Evolutionary conservation across 2,329 filamentous ascomycete genomes (phyloP), one percentile per base, ranked within the genome.

Genomic region (Cladophialophora bantiana): DNA sequence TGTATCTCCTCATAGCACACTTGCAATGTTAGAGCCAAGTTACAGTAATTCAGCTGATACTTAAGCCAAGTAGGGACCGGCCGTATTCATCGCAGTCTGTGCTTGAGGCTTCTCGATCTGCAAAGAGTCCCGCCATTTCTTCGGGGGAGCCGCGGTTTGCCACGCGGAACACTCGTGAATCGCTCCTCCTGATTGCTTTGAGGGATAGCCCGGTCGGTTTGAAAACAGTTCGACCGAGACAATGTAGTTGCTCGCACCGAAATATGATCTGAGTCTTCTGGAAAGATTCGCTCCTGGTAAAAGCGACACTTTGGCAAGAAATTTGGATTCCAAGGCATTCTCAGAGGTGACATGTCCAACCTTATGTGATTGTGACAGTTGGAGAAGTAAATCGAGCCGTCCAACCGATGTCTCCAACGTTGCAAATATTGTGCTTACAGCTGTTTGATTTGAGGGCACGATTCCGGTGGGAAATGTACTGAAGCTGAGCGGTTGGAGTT

Each of bases 221-320:
- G 1, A 45, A 18, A 20, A 45, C 6, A 5, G n/a, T 18, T 45
- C n/a, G 7, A 7, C n/a, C 42, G n/a, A 45, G 42, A n/a, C n/a
- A 45, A 18, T 10, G 3, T 3, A 45, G 42, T n/a, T 45, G 42
- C 42, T 45, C 42, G 42, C 42, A 45, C 42, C 20, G 42, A 6
- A 45, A 45, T 18, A n/a, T 45, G n/a, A 45, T 7, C n/a, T 5
- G 15, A 45, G 15, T 45, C 42, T 45, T 48, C 15, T 48, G 42
- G 7, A 6, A 48, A 48, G 42, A 48, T 7, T 48, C 10, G n/a
- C n/a, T 20, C 42, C 15, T 48, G 42, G 42, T 20, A 48, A 10
- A 48, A 48, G 42, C 42, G 42, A 48, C 42, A 48, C n/a, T 4
- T 48, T 20, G 42, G 42, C 42, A 7, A 48, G 42, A 48, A 48